Percentiles rank a stretch among this genome's conserved stretches.
Conservation (phyloP, 345 rosid genomes). For the Pistacia vera region DNA sequence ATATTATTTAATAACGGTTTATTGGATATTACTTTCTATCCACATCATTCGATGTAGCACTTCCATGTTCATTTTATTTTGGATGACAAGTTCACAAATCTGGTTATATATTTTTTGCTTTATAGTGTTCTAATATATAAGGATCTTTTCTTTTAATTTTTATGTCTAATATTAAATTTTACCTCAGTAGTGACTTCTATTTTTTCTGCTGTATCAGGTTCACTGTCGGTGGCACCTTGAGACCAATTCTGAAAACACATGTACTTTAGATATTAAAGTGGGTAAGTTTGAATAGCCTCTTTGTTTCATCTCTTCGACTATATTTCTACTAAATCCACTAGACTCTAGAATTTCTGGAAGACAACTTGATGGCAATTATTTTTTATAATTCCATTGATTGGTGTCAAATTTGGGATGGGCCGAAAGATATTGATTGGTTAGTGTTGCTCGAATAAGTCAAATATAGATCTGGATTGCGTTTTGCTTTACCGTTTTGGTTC, state of each 20-base stretch:
- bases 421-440: not conserved
- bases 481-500: not conserved
- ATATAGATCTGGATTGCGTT: not conserved
- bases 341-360: not conserved
- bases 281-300: slow-evolving; percentile 50
- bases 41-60: no score
- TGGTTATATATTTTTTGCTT: not conserved
- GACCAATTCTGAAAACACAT: slow-evolving; percentile 61
- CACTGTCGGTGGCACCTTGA: slow-evolving; percentile 85
- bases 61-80: not conserved
- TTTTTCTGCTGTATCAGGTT: slow-evolving; percentile 52
- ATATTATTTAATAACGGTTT: not conserved
- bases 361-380: not conserved
- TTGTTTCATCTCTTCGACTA: not conserved
- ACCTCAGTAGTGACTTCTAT: not conserved
- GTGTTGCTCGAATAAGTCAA: not conserved
- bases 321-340: not conserved
- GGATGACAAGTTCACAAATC: not conserved
- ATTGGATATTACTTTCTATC: not conserved
- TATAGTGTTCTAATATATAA: not conserved
- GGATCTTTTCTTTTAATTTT: not conserved
- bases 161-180: not conserved
- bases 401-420: not conserved
- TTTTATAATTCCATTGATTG: no score
- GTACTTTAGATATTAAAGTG: slow-evolving; percentile 67